phyloP scores from a whole-genome alignment of 495 filamentous ascomycete genomes.

The Podospora australis region DNA sequence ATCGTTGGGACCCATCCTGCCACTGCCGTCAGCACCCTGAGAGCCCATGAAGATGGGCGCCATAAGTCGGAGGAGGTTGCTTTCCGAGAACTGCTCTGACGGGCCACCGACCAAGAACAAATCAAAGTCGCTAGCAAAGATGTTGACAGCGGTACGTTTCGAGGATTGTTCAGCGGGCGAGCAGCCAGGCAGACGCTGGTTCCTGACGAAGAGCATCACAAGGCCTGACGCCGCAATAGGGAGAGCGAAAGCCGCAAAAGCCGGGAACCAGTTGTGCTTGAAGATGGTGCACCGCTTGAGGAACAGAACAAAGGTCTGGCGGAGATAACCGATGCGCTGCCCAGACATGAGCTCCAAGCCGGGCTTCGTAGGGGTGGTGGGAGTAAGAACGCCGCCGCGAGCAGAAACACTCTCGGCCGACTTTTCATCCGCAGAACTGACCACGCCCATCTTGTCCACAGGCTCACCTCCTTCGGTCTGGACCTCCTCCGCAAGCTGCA shows the following conservation, averaged over 20 bases:
- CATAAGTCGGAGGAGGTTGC: constrained; percentile 41
- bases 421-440: constrained; percentile 17
- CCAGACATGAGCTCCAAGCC: constrained; percentile 61
- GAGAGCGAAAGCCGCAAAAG: constrained; percentile 61
- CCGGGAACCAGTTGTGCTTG: constrained; percentile 68
- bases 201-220: constrained; percentile 62
- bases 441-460: constrained; percentile 7
- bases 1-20: constrained; percentile 9
- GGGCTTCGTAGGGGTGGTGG: constrained; percentile 20
- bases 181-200: constrained; percentile 52
- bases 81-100: constrained; percentile 36
- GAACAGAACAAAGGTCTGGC: constrained; percentile 68
- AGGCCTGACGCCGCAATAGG: constrained; percentile 71
- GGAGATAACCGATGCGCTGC: constrained; percentile 52
- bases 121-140: constrained; percentile 29
- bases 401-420: constrained; percentile 18
- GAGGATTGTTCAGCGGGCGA: constrained; percentile 37
- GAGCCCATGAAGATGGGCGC: constrained; percentile 27
- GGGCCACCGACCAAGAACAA: constrained; percentile 58
- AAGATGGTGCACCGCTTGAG: constrained; percentile 70
- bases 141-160: constrained; percentile 18
- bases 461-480: constrained; percentile 27
- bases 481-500: constrained; percentile 71
- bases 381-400: constrained; percentile 2
- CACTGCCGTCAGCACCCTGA: constrained; percentile 10